A percentile compares a stretch with the other conserved stretches of the same genome.
These are phyloP conservation scores for Phytophthora pinifolia DNA, from an alignment of 352 stramenopile species.

Conservation along the genomic window DNA sequence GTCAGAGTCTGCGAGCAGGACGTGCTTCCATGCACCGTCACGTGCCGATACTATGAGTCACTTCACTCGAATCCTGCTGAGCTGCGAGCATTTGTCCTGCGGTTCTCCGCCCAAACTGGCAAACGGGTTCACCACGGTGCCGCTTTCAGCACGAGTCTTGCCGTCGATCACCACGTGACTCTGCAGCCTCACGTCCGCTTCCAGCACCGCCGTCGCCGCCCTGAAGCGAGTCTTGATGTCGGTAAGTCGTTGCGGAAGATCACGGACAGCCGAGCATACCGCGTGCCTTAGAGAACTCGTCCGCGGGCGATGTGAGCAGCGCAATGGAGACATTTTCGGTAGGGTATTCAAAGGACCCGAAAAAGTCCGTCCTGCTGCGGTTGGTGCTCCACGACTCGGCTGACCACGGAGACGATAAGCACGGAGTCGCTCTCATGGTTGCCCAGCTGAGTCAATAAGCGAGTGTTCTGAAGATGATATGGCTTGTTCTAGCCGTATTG, in stretches of 20 bases:
- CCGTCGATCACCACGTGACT: constrained; percentile 80
- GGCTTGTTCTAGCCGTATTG: constrained; percentile 25
- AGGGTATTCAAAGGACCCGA: constrained; percentile 30
- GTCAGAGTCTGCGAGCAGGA: constrained; percentile 64
- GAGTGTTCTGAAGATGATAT: constrained; percentile 23
- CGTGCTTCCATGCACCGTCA: constrained; percentile 80
- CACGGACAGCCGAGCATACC: constrained; percentile 30
- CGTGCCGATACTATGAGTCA: constrained; percentile 66
- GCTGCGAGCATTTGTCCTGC: constrained; percentile 52
- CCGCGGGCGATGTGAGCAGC: constrained; percentile 34
- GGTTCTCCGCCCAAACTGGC: constrained; percentile 71
- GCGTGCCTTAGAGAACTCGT: constrained; percentile 29
- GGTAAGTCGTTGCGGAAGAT: constrained; percentile 49
- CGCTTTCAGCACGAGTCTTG: constrained; percentile 50
- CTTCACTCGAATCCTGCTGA: constrained; percentile 2
- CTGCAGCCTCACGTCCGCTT: constrained; percentile 62
- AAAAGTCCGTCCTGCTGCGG: constrained; percentile 30
- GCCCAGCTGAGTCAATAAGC: neutral
- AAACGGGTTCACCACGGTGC: constrained; percentile 71
- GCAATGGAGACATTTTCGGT: constrained; percentile 34
- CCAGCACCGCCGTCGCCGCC: constrained; percentile 37
- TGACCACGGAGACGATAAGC: constrained; percentile 31
- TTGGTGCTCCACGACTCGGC: constrained; percentile 34
- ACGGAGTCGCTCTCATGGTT: constrained; percentile 20
- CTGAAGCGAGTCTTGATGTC: constrained; percentile 32